Conservation (phyloP, 106 monocot genomes). For the Narthecium ossifragum region DNA sequence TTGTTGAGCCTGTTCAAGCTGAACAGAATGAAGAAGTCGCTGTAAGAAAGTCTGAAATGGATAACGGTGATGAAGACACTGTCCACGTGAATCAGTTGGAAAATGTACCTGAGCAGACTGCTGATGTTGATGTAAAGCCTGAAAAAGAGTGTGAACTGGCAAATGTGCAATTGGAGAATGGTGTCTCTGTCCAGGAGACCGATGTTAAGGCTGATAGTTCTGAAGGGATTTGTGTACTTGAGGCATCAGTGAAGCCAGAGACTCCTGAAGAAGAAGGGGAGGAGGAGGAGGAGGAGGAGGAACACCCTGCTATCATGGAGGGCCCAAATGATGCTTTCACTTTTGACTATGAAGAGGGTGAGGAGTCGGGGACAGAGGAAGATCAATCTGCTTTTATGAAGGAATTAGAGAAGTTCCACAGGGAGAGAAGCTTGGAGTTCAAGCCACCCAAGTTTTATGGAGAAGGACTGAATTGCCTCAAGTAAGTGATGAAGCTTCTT, state of each 20-base stretch:
- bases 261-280: constrained; percentile 2
- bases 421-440: constrained; percentile 72
- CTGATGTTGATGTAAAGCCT: not conserved
- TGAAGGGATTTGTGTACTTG: not conserved
- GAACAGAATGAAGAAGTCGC: constrained; percentile 2
- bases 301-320: constrained; percentile 7
- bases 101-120: not conserved
- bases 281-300: constrained; percentile 8
- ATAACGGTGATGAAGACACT: not conserved
- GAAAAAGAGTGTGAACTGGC: not conserved
- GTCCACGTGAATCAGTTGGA: not conserved
- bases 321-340: constrained; percentile 15
- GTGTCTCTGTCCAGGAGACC: not conserved
- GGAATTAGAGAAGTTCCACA: constrained; percentile 77
- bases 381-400: constrained; percentile 86
- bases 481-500: too few relatives aligned
- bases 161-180: not conserved
- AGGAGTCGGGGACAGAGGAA: constrained; percentile 88
- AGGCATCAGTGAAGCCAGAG: constrained; percentile 1
- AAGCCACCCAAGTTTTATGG: constrained; percentile 97
- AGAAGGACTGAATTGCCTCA: constrained; percentile 88
- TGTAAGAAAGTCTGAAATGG: not conserved
- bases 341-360: constrained; percentile 48
- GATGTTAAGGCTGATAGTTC: not conserved
- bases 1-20: not conserved